Evolutionary conservation across 495 filamentous ascomycete genomes (phyloP).

Genomic region (Aspergillus asperescens): DNA sequence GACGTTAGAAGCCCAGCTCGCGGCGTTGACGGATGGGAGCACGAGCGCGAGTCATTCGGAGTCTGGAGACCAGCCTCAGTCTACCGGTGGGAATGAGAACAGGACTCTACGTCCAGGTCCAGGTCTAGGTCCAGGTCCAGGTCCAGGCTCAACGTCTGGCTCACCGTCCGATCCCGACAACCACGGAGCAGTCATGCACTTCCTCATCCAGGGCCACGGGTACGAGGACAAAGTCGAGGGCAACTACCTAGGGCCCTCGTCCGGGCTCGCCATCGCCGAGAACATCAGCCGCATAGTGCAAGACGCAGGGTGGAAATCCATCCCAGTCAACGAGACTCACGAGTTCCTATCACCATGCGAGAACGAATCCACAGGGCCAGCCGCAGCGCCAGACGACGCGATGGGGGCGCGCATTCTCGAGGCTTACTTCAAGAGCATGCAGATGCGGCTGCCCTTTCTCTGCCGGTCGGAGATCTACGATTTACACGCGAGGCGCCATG

Average conservation of each 20-base stretch:
- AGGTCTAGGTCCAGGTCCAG: not conserved
- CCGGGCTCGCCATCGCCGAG: slow-evolving; percentile 32
- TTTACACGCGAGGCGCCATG: slow-evolving; percentile 27
- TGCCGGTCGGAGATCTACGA: slow-evolving; percentile 31
- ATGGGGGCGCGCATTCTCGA: slow-evolving; percentile 30
- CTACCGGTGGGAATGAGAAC: not conserved
- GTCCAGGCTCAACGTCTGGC: not conserved
- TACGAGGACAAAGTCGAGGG: slow-evolving; percentile 11
- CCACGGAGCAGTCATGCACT: slow-evolving; percentile 12
- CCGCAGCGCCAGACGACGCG: slow-evolving; percentile 30
- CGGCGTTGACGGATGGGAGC: not conserved
- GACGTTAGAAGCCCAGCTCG: slow-evolving; percentile 19
- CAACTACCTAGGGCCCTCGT: slow-evolving; percentile 37
- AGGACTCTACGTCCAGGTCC: not conserved
- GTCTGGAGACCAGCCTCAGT: not conserved
- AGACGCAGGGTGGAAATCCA: slow-evolving; percentile 30
- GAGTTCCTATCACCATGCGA: slow-evolving; percentile 15
- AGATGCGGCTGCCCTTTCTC: slow-evolving; percentile 37
- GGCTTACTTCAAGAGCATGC: slow-evolving; percentile 36
- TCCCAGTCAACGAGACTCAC: slow-evolving; percentile 25
- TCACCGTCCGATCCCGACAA: not conserved
- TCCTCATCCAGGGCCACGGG: slow-evolving; percentile 31
- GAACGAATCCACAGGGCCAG: slow-evolving; percentile 17
- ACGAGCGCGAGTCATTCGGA: not conserved
- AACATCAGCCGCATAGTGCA: slow-evolving; percentile 35